A percentile compares a stretch with the other conserved stretches of the same genome.
Evolutionary conservation across 2,329 filamentous ascomycete genomes (phyloP).

Genomic region (Fonsecaea pedrosoi): DNA sequence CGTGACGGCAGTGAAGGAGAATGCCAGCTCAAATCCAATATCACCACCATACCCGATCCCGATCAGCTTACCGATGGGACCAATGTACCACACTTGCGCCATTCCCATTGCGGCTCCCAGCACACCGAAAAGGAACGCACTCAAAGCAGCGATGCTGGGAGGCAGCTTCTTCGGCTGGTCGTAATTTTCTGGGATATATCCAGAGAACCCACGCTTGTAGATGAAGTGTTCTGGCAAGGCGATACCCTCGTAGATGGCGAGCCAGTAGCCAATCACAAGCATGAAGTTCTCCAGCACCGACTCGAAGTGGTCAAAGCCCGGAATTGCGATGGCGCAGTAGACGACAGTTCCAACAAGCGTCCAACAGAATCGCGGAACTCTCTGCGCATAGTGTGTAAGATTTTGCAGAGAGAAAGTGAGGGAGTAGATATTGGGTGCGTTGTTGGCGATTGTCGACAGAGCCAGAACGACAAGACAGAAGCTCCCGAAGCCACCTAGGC

Average conservation of each 20-base stretch:
- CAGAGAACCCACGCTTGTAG: slow-evolving; percentile 67
- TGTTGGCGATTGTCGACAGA: slow-evolving; percentile 72
- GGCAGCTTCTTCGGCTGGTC: slow-evolving; percentile 65
- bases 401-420: slow-evolving; percentile 72
- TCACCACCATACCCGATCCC: slow-evolving; percentile 61
- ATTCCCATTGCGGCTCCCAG: slow-evolving; percentile 72
- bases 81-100: slow-evolving; percentile 72
- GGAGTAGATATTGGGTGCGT: slow-evolving; percentile 76
- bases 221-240: slow-evolving; percentile 71
- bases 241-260: slow-evolving; percentile 74
- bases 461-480: slow-evolving; percentile 73
- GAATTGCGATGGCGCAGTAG: slow-evolving; percentile 73
- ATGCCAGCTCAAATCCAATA: slow-evolving; percentile 68
- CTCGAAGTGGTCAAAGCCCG: slow-evolving; percentile 71
- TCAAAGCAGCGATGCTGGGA: slow-evolving; percentile 66
- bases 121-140: slow-evolving; percentile 69
- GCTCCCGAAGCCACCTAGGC: slow-evolving; percentile 71
- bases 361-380: slow-evolving; percentile 53
- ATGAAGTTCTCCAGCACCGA: slow-evolving; percentile 73
- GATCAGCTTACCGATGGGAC: slow-evolving; percentile 69
- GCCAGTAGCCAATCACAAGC: slow-evolving; percentile 63
- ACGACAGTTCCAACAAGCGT: slow-evolving; percentile 59
- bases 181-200: slow-evolving; percentile 67
- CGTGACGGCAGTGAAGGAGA: slow-evolving; percentile 45
- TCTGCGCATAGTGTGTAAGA: slow-evolving; percentile 60